A percentile compares a stretch with the other conserved stretches of the same genome.
phyloP scores from a whole-genome alignment of 2,329 filamentous ascomycete genomes.

The Periconia sp. region DNA sequence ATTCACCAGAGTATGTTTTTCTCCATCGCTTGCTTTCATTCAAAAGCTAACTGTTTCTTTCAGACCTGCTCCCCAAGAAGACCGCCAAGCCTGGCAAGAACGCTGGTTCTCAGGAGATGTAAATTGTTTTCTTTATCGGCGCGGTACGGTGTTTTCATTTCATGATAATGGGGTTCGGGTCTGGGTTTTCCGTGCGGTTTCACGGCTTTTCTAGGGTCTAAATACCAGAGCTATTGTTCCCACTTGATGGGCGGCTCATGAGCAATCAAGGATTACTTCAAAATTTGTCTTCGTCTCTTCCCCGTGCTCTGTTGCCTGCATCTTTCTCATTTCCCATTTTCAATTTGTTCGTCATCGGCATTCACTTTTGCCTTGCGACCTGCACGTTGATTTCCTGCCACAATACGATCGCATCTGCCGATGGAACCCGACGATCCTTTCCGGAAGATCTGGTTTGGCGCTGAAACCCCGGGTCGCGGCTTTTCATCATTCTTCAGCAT shows the following conservation, averaged over 20 bases:
- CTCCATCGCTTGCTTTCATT: slow-evolving; percentile 2
- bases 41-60: slow-evolving; percentile 45
- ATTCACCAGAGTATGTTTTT: slow-evolving; percentile 86
- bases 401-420: too few relatives aligned
- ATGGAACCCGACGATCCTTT: too few relatives aligned
- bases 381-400: too few relatives aligned
- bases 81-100: slow-evolving; percentile 90
- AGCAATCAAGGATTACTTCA: slow-evolving; percentile 43
- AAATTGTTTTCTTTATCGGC: slow-evolving; percentile 54
- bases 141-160: slow-evolving; percentile 56
- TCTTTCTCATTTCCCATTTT: not conserved
- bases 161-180: slow-evolving; percentile 75
- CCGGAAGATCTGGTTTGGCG: too few relatives aligned
- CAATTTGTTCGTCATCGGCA: not conserved
- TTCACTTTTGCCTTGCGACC: not conserved
- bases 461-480: too few relatives aligned
- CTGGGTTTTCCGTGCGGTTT: slow-evolving; percentile 55
- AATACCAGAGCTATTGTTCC: slow-evolving; percentile 62
- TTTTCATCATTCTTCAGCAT: too few relatives aligned
- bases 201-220: slow-evolving; percentile 53
- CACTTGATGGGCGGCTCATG: slow-evolving; percentile 49
- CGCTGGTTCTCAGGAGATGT: slow-evolving; percentile 87
- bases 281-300: slow-evolving; percentile 11
- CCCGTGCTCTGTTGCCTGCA: not conserved
- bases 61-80: slow-evolving; percentile 99